These are phyloP conservation scores for Puccinia coronata DNA, from an alignment of 1,284 basidiomycete genomes.

Conservation along the genomic window DNA sequence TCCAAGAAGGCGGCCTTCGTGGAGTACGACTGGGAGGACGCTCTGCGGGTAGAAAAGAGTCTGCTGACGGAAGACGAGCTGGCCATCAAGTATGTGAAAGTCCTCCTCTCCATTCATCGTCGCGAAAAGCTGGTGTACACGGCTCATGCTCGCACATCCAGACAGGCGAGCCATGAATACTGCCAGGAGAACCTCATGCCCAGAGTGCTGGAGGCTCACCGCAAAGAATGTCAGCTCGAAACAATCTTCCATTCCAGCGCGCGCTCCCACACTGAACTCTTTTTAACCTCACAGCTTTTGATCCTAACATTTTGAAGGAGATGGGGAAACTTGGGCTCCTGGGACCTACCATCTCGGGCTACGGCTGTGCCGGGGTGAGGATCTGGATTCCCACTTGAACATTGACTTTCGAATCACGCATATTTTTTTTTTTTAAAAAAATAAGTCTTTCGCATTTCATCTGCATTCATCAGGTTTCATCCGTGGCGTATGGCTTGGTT, in stretches of 20 bases:
- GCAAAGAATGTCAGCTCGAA: conserved; percentile 71
- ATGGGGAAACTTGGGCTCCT: conserved; percentile 91
- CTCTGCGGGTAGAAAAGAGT: conserved; percentile 41
- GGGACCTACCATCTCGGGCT: conserved; percentile 87
- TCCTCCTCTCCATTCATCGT: too few species aligned
- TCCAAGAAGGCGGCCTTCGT: conserved; percentile 30
- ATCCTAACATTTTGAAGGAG: conserved; percentile 75
- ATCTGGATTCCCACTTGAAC: not conserved
- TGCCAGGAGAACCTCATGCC: conserved; percentile 84
- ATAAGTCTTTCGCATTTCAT: conserved; percentile 1
- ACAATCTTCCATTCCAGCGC: not conserved
- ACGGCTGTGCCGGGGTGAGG: conserved; percentile 90
- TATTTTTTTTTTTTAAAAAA: not conserved
- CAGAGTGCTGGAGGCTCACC: conserved; percentile 79
- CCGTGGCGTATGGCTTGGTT: conserved; percentile 80
- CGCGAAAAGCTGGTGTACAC: too few species aligned
- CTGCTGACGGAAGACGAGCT: conserved; percentile 86
- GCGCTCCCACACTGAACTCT: conserved; percentile 21
- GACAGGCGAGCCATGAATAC: conserved; percentile 79
- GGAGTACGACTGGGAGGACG: conserved; percentile 46
- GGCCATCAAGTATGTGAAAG: conserved; percentile 72
- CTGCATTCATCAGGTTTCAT: conserved; percentile 52
- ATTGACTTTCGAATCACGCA: not conserved
- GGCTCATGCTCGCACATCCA: conserved; percentile 59
- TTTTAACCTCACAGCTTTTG: conserved; percentile 68